phyloP scores from a whole-genome alignment of 345 rosid species.

The Citrus cavaleriei region DNA sequence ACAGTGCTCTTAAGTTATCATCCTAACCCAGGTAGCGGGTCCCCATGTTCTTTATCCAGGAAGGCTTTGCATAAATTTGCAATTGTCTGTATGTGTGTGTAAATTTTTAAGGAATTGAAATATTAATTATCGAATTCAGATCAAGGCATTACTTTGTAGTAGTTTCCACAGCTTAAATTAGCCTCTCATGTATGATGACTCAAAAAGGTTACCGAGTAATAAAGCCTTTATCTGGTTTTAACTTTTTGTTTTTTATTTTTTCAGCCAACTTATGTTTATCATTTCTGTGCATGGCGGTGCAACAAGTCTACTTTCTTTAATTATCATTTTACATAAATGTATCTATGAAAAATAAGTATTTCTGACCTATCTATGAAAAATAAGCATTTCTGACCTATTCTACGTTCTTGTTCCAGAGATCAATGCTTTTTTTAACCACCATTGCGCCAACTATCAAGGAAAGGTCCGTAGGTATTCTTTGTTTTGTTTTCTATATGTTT shows the following conservation, averaged over 20 bases:
- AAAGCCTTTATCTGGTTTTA: not conserved
- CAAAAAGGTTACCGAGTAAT: not conserved
- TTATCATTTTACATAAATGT: not conserved
- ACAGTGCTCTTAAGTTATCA: conserved; percentile 71
- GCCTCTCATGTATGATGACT: not conserved
- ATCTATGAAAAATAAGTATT: not conserved
- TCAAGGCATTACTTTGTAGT: not conserved
- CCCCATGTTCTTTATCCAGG: conserved; percentile 1
- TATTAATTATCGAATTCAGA: not conserved
- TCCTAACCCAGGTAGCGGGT: conserved; percentile 66
- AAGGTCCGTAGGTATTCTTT: conserved; percentile 47
- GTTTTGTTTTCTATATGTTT: conserved; percentile 1
- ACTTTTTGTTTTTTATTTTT: not conserved
- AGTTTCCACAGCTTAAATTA: not conserved
- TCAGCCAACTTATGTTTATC: not conserved
- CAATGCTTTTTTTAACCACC: conserved; percentile 68
- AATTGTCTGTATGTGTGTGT: not conserved
- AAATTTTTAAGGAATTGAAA: not conserved
- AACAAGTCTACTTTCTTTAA: not conserved
- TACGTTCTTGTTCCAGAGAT: conserved; percentile 55
- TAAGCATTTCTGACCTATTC: conserved; percentile 7
- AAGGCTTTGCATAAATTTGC: not conserved
- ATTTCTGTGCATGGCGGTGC: not conserved
- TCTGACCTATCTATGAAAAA: not conserved
- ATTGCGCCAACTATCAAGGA: conserved; percentile 69